Evolutionary conservation across 352 stramenopile genomes (phyloP).

Genomic region (Phytophthora capsici): DNA sequence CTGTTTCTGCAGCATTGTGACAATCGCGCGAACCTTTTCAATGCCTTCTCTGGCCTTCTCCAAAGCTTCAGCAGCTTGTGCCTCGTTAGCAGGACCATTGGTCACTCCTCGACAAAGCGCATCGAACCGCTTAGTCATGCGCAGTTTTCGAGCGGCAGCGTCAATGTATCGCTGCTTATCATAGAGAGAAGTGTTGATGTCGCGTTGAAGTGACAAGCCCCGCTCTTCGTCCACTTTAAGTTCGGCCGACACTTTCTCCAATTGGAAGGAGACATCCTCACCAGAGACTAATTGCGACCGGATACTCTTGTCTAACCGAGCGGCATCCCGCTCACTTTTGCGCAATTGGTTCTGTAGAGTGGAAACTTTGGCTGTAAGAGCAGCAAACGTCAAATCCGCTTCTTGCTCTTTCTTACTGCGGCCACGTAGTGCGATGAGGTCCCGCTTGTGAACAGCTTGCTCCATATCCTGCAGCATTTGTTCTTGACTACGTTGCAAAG

Average conservation of each 20-base stretch:
- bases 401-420: slow-evolving; percentile 78
- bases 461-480: slow-evolving; percentile 96
- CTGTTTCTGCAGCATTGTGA: slow-evolving; percentile 63
- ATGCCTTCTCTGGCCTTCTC: slow-evolving; percentile 54
- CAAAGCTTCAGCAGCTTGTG: slow-evolving; percentile 59
- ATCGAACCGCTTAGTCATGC: slow-evolving; percentile 77
- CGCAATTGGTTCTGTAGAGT: slow-evolving; percentile 77
- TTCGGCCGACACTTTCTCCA: slow-evolving; percentile 77
- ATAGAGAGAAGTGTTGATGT: slow-evolving; percentile 90
- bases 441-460: slow-evolving; percentile 92
- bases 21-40: slow-evolving; percentile 65
- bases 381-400: slow-evolving; percentile 82
- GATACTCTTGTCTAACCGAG: slow-evolving; percentile 70
- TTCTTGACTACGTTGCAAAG: slow-evolving; percentile 92
- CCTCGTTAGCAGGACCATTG: slow-evolving; percentile 48
- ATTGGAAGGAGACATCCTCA: slow-evolving; percentile 78
- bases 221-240: slow-evolving; percentile 85
- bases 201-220: slow-evolving; percentile 65
- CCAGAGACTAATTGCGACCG: slow-evolving; percentile 61
- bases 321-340: slow-evolving; percentile 71
- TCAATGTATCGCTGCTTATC: slow-evolving; percentile 92
- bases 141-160: slow-evolving; percentile 68
- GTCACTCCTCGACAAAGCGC: slow-evolving; percentile 50
- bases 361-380: slow-evolving; percentile 86
- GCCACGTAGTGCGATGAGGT: slow-evolving; percentile 91